Percentiles rank a stretch among this genome's conserved stretches.
Conservation (phyloP, 495 filamentous ascomycete genomes). For the Parathielavia appendiculata region DNA sequence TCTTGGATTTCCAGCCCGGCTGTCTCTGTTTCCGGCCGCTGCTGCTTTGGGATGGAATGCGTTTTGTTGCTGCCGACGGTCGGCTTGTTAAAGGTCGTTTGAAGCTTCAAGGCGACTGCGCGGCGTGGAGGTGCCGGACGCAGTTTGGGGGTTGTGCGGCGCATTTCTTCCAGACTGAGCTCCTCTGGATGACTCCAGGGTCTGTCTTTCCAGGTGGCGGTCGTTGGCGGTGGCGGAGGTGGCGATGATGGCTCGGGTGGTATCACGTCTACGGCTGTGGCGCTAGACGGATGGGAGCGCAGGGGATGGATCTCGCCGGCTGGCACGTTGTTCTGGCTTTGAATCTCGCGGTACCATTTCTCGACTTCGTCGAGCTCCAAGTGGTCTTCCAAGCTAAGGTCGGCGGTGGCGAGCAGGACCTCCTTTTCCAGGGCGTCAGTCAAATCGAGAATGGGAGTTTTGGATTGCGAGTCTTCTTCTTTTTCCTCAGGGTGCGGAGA, state of each 20-base stretch:
- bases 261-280: constrained; percentile 5
- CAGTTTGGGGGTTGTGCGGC: constrained; percentile 26
- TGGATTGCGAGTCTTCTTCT: not conserved
- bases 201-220: not conserved
- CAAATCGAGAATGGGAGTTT: not conserved
- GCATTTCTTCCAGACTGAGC: constrained; percentile 14
- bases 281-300: constrained; percentile 6
- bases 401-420: constrained; percentile 6
- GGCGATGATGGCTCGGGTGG: not conserved
- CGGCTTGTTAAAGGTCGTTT: constrained; percentile 33
- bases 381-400: constrained; percentile 13
- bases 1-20: constrained; percentile 16
- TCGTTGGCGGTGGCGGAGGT: constrained; percentile 3
- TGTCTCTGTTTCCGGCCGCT: not conserved
- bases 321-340: constrained; percentile 17
- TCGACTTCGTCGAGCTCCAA: constrained; percentile 31
- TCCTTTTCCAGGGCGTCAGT: constrained; percentile 19
- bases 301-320: constrained; percentile 5
- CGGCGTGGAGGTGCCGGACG: constrained; percentile 15
- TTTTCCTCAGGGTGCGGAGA: not conserved
- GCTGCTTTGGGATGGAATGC: not conserved
- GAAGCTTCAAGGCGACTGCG: constrained; percentile 35
- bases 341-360: constrained; percentile 32
- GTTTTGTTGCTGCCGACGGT: not conserved
- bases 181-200: not conserved